Percentiles rank a stretch among this genome's conserved stretches.
Conservation (phyloP, 768 basidiomycete species). For the Suillus bovinus region DNA sequence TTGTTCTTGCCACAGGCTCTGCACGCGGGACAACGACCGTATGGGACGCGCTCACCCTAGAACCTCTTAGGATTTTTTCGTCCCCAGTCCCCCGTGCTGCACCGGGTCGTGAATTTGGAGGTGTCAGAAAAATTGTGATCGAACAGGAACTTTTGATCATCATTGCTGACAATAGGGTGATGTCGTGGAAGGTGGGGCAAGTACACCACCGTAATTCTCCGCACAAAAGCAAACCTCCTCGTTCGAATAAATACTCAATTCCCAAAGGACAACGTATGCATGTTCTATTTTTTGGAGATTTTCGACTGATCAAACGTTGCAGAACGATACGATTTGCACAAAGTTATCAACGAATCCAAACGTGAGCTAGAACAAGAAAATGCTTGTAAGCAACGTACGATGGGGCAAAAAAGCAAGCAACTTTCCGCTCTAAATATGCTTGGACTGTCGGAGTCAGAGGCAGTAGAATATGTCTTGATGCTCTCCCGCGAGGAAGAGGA, state of each 20-base stretch:
- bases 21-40: constrained; percentile 56
- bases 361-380: constrained; percentile 53
- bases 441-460: constrained; percentile 73
- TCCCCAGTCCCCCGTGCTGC: constrained; percentile 42
- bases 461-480: constrained; percentile 81
- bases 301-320: constrained; percentile 5
- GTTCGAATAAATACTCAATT: constrained; percentile 25
- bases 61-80: constrained; percentile 53
- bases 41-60: constrained; percentile 68
- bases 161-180: constrained; percentile 57
- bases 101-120: constrained; percentile 38
- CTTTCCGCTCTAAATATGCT: constrained; percentile 54
- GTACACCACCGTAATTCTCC: constrained; percentile 32
- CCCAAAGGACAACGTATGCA: constrained; percentile 51
- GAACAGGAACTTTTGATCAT: constrained; percentile 56
- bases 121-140: constrained; percentile 59
- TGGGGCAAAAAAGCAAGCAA: constrained; percentile 60
- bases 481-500: constrained; percentile 76
- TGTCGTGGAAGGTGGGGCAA: constrained; percentile 68
- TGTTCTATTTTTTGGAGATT: background rate
- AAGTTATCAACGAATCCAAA: constrained; percentile 62
- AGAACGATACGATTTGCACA: constrained; percentile 67
- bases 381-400: constrained; percentile 33
- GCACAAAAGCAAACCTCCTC: constrained; percentile 32
- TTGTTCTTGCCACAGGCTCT: constrained; percentile 68